Percentiles rank a stretch among this genome's conserved stretches.
phyloP scores from a whole-genome alignment of 495 filamentous ascomycete species.

The Hypoxylon intermedium region DNA sequence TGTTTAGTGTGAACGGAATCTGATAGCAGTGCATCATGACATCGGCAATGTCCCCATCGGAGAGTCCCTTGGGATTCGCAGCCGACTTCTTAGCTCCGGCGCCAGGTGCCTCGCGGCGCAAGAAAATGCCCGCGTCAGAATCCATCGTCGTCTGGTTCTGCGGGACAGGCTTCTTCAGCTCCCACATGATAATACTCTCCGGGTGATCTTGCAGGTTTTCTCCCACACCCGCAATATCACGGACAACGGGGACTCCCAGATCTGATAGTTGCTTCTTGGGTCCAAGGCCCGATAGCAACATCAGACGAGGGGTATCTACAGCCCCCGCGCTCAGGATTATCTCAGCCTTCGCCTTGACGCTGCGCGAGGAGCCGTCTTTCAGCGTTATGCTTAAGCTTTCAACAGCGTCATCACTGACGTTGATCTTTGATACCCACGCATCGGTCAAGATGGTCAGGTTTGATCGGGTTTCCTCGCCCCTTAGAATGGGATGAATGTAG shows the following conservation, averaged over 20 bases:
- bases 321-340: slow-evolving; percentile 81
- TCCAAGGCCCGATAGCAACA: slow-evolving; percentile 79
- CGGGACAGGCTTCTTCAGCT: slow-evolving; percentile 77
- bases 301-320: slow-evolving; percentile 75
- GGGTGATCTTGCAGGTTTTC: slow-evolving; percentile 82
- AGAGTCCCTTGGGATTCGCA: slow-evolving; percentile 48
- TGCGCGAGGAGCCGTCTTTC: slow-evolving; percentile 67
- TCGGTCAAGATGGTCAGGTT: slow-evolving; percentile 83
- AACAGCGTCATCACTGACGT: slow-evolving; percentile 67
- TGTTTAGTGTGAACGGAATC: slow-evolving; percentile 80
- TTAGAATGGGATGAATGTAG: slow-evolving; percentile 84
- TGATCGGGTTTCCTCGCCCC: slow-evolving; percentile 73
- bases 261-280: slow-evolving; percentile 70
- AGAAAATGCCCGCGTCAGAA: slow-evolving; percentile 83
- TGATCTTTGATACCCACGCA: slow-evolving; percentile 79
- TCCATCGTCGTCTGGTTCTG: slow-evolving; percentile 83
- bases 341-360: slow-evolving; percentile 68
- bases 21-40: slow-evolving; percentile 95
- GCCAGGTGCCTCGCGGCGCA: slow-evolving; percentile 71
- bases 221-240: slow-evolving; percentile 78
- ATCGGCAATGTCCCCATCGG: slow-evolving; percentile 74
- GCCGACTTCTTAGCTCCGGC: slow-evolving; percentile 55
- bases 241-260: slow-evolving; percentile 71
- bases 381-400: slow-evolving; percentile 71
- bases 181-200: slow-evolving; percentile 83